Base-by-base conservation (phyloP, 1,284 basidiomycete genomes). In the Caloboletus inedulis region DNA sequence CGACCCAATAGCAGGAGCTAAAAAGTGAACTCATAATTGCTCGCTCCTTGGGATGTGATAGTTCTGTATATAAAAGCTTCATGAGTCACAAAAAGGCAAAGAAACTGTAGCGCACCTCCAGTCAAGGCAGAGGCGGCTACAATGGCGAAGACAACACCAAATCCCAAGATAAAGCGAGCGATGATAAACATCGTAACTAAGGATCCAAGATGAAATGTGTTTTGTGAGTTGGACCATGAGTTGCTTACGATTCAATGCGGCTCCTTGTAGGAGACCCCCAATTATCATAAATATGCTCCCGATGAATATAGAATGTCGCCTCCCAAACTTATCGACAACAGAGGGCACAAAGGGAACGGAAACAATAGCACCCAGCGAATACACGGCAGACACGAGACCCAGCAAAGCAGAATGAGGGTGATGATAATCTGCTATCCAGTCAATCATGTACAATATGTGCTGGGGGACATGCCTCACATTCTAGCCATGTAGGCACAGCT, bases 41-140 rank as follows among this genome's bases (percentile, higher is more conserved):
- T 12, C 61, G 51, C 7, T 61, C 61, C 40, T 59, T 62, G 4
- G 56, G 59, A 49, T 61, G 40, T 3, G 59, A 61, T 4, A 61
- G 29, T 10, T 63, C 59, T 59, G 16, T 4, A n/a, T 3, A 23
- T 3, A 19, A 7, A 4, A 23, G 23, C 23, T 39, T 21, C 9
- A n/a, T 14, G 4, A 37, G 0, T 0, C 3, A 45, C 6, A 23
- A 7, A 2, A 14, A 34, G 23, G 14, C 3, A n/a, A 41, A 30
- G 19, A 5, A 43, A 35, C 10, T 30, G 3, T 23, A 9, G 31
- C 56, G 2, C 16, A 63, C 59, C 60, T 47, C 51, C 60, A 13
- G 56, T 43, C 37, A 63, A 40, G 12, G 61, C 53, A 25, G 45
- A 43, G 4, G 56, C 61, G 1, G 61, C 51, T 16, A 63, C 47